A percentile compares a stretch with the other conserved stretches of the same genome.
Evolutionary conservation across 1,139 yeast species (phyloP).

Genomic region (Yamadazyma buinensis): DNA sequence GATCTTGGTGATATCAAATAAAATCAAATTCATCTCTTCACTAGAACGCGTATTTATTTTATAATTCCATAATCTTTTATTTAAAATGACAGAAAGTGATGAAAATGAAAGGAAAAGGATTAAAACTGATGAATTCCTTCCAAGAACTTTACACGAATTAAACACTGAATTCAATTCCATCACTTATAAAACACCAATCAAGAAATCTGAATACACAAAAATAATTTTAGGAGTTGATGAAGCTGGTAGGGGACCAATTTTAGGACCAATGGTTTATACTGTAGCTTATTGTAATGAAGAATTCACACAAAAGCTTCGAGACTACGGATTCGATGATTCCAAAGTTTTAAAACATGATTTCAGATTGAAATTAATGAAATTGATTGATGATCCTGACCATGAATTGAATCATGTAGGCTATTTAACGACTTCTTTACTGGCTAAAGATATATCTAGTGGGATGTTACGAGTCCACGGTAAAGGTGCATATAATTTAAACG

Average conservation of each 20-base stretch:
- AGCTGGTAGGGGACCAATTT: conserved; percentile 97
- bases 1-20: too few relatives aligned
- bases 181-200: conserved; percentile 34
- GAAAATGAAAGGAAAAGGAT: too few relatives aligned
- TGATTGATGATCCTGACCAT: conserved; percentile 46
- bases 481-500: conserved; percentile 75
- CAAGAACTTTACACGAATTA: conserved; percentile 29
- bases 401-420: conserved; percentile 69
- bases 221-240: conserved; percentile 88
- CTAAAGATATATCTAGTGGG: conserved; percentile 82
- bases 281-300: conserved; percentile 66
- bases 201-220: conserved; percentile 17
- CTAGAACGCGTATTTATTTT: too few relatives aligned
- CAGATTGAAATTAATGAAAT: conserved; percentile 57
- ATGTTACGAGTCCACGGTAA: conserved; percentile 66
- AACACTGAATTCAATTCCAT: conserved; percentile 26
- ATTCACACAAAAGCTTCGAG: conserved; percentile 50
- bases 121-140: conserved; percentile 21
- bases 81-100: too few relatives aligned
- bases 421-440: conserved; percentile 82
- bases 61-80: too few relatives aligned
- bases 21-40: too few relatives aligned
- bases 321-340: conserved; percentile 88
- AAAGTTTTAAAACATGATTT: conserved; percentile 75
- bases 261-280: conserved; percentile 97